Conservation (phyloP, 176 grass and related monocot species). For the Carex pumila region DNA sequence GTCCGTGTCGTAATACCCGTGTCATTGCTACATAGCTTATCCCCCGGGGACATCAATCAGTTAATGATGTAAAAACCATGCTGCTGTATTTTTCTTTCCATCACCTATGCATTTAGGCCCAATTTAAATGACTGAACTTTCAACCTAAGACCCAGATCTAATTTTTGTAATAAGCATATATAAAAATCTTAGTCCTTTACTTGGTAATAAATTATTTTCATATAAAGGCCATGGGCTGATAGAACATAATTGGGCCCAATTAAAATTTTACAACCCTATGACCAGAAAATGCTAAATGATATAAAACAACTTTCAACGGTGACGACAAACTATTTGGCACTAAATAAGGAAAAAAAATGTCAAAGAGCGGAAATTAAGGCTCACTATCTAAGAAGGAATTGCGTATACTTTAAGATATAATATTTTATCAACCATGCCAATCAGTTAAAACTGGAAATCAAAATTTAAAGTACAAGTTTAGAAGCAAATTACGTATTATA, state of each 20-base stretch:
- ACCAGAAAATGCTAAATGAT: background rate
- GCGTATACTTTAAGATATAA: background rate
- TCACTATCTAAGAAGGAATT: background rate
- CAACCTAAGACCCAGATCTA: background rate
- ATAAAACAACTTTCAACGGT: background rate
- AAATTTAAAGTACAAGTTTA: too few species aligned
- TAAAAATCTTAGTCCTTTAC: too few species aligned
- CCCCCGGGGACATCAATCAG: background rate
- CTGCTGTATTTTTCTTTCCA: background rate
- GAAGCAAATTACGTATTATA: background rate
- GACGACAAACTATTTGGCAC: background rate
- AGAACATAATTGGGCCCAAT: background rate
- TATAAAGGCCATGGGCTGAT: background rate
- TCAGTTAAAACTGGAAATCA: background rate
- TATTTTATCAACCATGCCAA: background rate
- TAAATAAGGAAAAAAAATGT: background rate
- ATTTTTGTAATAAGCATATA: background rate
- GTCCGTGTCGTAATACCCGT: too few species aligned
- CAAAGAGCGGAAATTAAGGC: background rate
- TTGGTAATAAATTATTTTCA: background rate
- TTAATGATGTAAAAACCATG: background rate
- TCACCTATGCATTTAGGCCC: background rate
- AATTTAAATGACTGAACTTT: background rate
- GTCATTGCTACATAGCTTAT: background rate
- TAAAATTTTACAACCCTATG: background rate